Percentiles rank a stretch among this genome's conserved stretches.
Conservation (phyloP, 1,284 basidiomycete species). For the Coniferiporia sulphurascens region DNA sequence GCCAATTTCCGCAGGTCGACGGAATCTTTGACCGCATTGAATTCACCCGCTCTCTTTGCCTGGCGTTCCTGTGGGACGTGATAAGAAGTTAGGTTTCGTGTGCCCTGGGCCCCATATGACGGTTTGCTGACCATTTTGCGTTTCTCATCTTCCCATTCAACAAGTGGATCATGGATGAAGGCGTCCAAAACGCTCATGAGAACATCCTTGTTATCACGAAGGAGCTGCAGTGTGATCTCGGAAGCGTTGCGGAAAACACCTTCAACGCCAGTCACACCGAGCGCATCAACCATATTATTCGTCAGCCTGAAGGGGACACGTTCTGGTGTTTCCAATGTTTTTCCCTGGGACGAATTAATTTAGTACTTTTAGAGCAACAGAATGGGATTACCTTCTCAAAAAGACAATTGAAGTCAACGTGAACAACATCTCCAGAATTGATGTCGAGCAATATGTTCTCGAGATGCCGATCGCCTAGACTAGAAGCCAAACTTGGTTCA, state of each 20-base stretch:
- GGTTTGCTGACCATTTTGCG: constrained; percentile 44
- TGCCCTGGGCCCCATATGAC: neutral
- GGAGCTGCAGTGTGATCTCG: constrained; percentile 85
- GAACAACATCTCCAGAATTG: constrained; percentile 87
- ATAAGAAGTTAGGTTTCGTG: neutral
- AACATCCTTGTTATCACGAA: constrained; percentile 90
- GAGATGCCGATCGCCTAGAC: constrained; percentile 94
- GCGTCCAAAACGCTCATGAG: constrained; percentile 96
- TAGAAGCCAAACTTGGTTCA: constrained; percentile 29
- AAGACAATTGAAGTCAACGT: constrained; percentile 98
- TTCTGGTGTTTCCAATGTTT: constrained; percentile 87
- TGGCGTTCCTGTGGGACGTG: constrained; percentile 32
- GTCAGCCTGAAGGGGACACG: constrained; percentile 95
- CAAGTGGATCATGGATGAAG: constrained; percentile 95
- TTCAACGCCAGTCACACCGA: constrained; percentile 94
- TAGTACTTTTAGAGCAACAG: neutral
- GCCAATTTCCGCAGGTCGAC: constrained; percentile 61
- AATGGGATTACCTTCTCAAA: constrained; percentile 77
- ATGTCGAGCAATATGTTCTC: constrained; percentile 96
- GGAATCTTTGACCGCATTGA: constrained; percentile 42
- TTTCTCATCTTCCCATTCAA: constrained; percentile 89
- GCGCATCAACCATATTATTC: constrained; percentile 89
- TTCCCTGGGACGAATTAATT: constrained; percentile 49
- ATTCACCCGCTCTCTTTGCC: constrained; percentile 31
- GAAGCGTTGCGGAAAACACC: constrained; percentile 91